Percentiles rank a stretch among this genome's conserved stretches.
Conservation (phyloP, 306 rosid genomes). For the Heteromeles arbutifolia region DNA sequence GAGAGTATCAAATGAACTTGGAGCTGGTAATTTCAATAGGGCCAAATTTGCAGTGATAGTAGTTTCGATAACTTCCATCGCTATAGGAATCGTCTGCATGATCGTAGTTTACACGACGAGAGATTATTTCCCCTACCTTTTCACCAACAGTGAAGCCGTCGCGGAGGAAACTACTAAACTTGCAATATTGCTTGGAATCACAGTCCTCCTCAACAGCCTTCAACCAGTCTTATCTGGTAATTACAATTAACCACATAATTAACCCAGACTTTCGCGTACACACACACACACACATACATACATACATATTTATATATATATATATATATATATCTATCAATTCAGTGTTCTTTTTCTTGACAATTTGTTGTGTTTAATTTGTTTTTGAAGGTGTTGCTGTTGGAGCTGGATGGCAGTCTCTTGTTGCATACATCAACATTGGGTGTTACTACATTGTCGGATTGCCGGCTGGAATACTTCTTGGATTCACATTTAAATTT, state of each 20-base stretch:
- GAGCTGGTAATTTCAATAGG: conserved; percentile 45
- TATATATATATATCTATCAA: background rate
- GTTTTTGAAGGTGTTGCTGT: conserved; percentile 62
- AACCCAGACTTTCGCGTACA: background rate
- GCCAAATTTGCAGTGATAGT: conserved; percentile 63
- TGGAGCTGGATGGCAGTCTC: conserved; percentile 87
- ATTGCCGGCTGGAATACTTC: conserved; percentile 66
- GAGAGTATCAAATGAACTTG: conserved; percentile 85
- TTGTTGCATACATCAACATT: conserved; percentile 73
- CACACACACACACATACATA: background rate
- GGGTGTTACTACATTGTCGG: conserved; percentile 67
- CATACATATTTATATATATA: no score
- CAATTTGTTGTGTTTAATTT: background rate
- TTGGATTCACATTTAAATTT: conserved; percentile 51
- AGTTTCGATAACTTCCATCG: conserved; percentile 60
- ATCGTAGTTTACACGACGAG: conserved; percentile 34
- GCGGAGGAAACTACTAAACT: conserved; percentile 67
- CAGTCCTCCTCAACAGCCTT: conserved; percentile 65
- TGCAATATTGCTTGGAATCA: conserved; percentile 47
- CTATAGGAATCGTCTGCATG: conserved; percentile 51
- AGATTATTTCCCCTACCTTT: conserved; percentile 57
- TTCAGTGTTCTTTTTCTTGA: background rate
- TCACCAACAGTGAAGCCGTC: conserved; percentile 53
- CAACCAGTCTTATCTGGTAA: conserved; percentile 74
- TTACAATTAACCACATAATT: background rate